A percentile compares a stretch with the other conserved stretches of the same genome.
Conservation (phyloP, 1,284 basidiomycete species). For the Chalciporus piperatoides region DNA sequence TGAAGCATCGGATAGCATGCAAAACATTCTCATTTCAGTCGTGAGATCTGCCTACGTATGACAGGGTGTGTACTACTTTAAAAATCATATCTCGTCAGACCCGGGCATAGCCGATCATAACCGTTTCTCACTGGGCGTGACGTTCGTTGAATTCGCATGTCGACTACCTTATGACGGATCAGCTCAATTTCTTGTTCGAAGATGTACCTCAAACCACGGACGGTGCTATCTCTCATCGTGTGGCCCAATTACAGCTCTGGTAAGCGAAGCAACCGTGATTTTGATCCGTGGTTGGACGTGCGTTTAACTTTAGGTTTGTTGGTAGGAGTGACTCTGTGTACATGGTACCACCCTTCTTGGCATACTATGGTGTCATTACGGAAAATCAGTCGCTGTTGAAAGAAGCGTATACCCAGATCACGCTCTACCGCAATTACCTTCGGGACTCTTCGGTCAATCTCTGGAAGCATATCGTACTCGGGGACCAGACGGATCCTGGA, state of each 20-base stretch:
- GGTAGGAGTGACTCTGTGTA: constrained; percentile 74
- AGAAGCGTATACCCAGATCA: constrained; percentile 76
- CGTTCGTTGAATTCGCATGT: no score
- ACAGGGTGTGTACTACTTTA: no score
- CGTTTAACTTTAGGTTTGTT: background rate
- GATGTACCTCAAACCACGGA: constrained; percentile 64
- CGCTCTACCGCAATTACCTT: constrained; percentile 69
- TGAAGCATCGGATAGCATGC: no score
- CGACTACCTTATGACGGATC: no score
- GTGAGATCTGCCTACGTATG: no score
- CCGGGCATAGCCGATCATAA: no score
- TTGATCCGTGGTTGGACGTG: background rate
- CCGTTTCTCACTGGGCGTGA: no score
- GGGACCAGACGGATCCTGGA: constrained; percentile 52
- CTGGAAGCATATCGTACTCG: constrained; percentile 70
- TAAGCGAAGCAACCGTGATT: constrained; percentile 29
- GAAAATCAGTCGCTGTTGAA: constrained; percentile 64
- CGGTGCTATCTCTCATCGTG: constrained; percentile 81
- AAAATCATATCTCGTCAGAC: no score
- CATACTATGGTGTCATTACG: constrained; percentile 78
- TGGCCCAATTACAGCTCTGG: constrained; percentile 67
- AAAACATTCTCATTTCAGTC: no score
- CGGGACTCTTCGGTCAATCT: constrained; percentile 48
- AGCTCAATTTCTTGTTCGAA: constrained; percentile 69
- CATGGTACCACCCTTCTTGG: constrained; percentile 92